A percentile compares a stretch with the other conserved stretches of the same genome.
Evolutionary conservation across 345 rosid genomes (phyloP).

Genomic region (Eucalyptus cloeziana): DNA sequence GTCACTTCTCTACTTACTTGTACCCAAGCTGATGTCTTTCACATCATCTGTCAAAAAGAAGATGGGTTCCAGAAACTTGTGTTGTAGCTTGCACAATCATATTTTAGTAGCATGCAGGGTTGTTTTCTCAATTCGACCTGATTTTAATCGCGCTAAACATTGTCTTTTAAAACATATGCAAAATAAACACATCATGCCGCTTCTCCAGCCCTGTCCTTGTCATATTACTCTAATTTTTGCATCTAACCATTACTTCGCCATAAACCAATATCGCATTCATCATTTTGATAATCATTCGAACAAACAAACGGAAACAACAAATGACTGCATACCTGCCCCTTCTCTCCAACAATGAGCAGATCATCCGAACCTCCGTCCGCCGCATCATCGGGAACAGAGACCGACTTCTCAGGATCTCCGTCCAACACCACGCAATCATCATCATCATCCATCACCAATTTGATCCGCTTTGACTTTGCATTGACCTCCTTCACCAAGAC

Average conservation of each 20-base stretch:
- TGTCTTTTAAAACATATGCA: background rate
- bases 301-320: background rate
- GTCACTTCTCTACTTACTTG: background rate
- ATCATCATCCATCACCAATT: slow-evolving; percentile 1
- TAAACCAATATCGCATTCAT: background rate
- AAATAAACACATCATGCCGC: background rate
- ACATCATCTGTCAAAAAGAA: background rate
- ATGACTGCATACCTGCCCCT: slow-evolving; percentile 21
- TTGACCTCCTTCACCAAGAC: slow-evolving; percentile 39
- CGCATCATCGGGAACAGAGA: background rate
- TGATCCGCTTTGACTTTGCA: slow-evolving; percentile 7
- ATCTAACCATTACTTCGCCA: background rate
- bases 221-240: background rate
- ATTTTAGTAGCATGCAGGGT: background rate
- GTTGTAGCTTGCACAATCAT: background rate
- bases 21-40: background rate
- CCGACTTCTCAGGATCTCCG: slow-evolving; percentile 44
- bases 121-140: background rate
- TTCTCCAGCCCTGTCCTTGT: background rate
- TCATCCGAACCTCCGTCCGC: slow-evolving; percentile 20
- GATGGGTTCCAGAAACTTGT: background rate
- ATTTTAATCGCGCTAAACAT: background rate
- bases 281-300: background rate
- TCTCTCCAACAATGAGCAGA: slow-evolving; percentile 31
- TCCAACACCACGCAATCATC: slow-evolving; percentile 47